Evolutionary conservation across 2,329 filamentous ascomycete genomes (phyloP), one percentile per base, ranked within the genome.

Genomic region (Cryphonectria carpinicola): DNA sequence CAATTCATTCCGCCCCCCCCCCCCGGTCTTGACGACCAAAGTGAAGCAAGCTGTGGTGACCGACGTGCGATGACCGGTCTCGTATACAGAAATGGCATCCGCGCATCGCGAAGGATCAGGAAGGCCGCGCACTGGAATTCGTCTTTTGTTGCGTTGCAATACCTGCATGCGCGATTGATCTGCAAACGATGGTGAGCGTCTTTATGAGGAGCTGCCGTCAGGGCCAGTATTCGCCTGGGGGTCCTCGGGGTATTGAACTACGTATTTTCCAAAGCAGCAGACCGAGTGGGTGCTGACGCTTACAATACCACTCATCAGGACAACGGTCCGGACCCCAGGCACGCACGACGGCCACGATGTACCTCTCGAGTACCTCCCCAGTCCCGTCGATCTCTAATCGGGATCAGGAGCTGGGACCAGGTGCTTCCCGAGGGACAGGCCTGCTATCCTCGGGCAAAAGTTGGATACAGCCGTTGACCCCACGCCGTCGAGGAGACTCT

Each of bases 321-420:
- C 39, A 28, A 64, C 35, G 22, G 37, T 43, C 61, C 61, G 39
- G 61, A 39, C 32, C 32, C 58, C 58, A 61, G 32, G 56, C 39
- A n/a, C 37, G 28, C 28, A n/a, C 37, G 28, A 46, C 11, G 39
- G 25, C 65, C 49, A 49, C 49, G 60, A 68, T 32, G 69, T 71
- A 71, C 70, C 54, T 65, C 14, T 32, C 46, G 54, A 71, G 70
- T 71, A 71, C 69, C 43, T 49, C 60, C 60, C 37, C 37, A 46
- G 61, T 68, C 25, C 22, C 54, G 69, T 46, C 58, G 56, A 62
- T 62, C 66, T 71, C 66, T 54, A 46, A 56, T 62, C 58, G 66
- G 66, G 54, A 39, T n/a, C 54, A 60, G 49, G 63, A 69, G 70
- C 70, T 62, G 54, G 69, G 70, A 58, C 62, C 66, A 71, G 35